Evolutionary conservation across 2,329 filamentous ascomycete genomes (phyloP).

Genomic region (Elsinoe necatrix): DNA sequence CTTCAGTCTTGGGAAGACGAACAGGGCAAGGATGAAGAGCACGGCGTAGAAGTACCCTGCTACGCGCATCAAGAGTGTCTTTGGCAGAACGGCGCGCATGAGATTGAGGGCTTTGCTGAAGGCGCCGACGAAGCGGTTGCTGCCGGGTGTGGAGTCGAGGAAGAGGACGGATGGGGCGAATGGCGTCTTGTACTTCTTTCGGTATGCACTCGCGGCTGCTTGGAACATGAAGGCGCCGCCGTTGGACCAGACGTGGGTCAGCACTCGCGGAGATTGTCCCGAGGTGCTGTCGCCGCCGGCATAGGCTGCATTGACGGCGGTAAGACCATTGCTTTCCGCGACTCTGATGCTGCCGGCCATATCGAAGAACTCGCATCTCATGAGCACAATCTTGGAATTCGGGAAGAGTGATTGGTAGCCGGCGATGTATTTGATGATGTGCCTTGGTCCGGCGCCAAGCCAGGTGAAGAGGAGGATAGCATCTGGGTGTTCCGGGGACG

Average conservation of each 20-base stretch:
- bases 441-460: conserved; percentile 44
- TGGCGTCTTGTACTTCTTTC: neutral
- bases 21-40: neutral
- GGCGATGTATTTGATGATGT: conserved; percentile 46
- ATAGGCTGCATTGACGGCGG: conserved; percentile 27
- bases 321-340: conserved; percentile 22
- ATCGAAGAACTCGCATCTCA: conserved; percentile 34
- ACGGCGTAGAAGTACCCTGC: conserved; percentile 2
- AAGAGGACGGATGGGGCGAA: conserved; percentile 3
- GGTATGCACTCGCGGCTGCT: neutral
- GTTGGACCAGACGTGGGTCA: conserved; percentile 14
- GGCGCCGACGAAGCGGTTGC: conserved; percentile 8
- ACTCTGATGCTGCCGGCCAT: conserved; percentile 21
- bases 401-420: conserved; percentile 41
- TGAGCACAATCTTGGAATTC: conserved; percentile 39
- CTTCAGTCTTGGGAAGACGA: conserved; percentile 4
- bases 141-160: conserved; percentile 11
- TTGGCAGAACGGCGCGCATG: conserved; percentile 6
- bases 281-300: conserved; percentile 28
- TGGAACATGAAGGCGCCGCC: conserved; percentile 14
- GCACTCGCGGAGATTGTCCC: neutral
- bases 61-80: conserved; percentile 2
- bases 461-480: conserved; percentile 44
- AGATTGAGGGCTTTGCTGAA: conserved; percentile 5
- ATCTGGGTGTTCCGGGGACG: conserved; percentile 28